phyloP scores from a whole-genome alignment of 192 early-diverging fungal species.

The Coemansia sp. region DNA sequence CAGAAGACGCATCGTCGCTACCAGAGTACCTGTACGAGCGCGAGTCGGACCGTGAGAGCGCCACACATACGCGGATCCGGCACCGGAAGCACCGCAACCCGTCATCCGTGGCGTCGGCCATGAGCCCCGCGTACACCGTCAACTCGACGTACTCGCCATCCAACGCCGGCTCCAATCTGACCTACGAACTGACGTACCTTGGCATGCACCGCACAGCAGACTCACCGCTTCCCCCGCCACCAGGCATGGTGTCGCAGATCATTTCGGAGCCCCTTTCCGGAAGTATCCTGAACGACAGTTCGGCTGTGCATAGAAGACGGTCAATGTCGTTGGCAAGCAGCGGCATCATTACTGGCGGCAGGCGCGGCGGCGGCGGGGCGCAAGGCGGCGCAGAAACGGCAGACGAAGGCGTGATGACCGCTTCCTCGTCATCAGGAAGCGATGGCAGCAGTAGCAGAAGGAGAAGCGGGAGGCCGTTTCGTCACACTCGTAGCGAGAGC shows the following conservation, averaged over 20 bases:
- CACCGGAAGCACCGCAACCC: constrained; percentile 31
- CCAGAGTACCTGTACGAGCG: constrained; percentile 20
- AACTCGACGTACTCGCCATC: constrained; percentile 52
- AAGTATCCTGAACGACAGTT: not conserved
- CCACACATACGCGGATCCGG: constrained; percentile 49
- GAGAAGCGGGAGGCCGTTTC: not conserved
- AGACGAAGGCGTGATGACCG: not conserved
- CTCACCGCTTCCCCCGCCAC: constrained; percentile 23
- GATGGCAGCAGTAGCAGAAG: not conserved
- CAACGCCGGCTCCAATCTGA: constrained; percentile 45
- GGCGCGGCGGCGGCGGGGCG: not conserved
- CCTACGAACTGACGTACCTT: constrained; percentile 49
- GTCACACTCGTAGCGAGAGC: constrained; percentile 43
- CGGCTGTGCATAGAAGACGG: not conserved
- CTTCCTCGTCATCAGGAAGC: constrained; percentile 6
- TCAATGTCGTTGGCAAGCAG: constrained; percentile 1
- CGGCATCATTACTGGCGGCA: not conserved
- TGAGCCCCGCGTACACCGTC: constrained; percentile 41
- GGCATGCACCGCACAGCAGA: constrained; percentile 44
- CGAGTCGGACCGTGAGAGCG: constrained; percentile 38
- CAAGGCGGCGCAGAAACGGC: not conserved
- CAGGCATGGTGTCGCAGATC: constrained; percentile 13
- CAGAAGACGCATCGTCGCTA: constrained; percentile 7
- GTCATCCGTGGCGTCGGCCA: constrained; percentile 23
- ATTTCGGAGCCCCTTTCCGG: constrained; percentile 4